Evolutionary conservation across 371 early-diverging fungal genomes (phyloP).

Genomic region (Dichotomocladium elegans): DNA sequence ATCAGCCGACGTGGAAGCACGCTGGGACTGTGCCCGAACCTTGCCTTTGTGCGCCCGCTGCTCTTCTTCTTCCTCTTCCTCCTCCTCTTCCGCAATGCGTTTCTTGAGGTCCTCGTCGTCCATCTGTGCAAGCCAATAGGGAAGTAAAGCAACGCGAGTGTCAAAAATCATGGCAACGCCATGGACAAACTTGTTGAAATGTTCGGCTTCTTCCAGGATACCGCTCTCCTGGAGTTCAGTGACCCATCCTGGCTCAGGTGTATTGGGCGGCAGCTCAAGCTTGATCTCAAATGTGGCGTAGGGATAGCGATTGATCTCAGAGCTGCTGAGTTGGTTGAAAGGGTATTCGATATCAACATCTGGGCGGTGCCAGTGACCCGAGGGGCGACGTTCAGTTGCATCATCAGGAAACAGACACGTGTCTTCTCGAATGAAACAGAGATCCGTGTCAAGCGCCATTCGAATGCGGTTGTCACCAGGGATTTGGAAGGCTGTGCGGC

Average conservation of each 20-base stretch:
- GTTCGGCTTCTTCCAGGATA: slow-evolving; percentile 95
- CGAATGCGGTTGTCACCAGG: slow-evolving; percentile 97
- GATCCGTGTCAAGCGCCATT: slow-evolving; percentile 97
- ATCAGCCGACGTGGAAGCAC: slow-evolving; percentile 9
- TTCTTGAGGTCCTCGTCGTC: too few relatives aligned
- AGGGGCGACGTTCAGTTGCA: slow-evolving; percentile 52
- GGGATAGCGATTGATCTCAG: slow-evolving; percentile 90
- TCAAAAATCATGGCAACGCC: slow-evolving; percentile 94
- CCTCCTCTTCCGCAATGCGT: too few relatives aligned
- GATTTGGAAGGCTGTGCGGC: slow-evolving; percentile 98
- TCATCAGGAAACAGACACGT: slow-evolving; percentile 64
- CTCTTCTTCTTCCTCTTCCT: slow-evolving; percentile 33
- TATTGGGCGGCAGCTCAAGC: slow-evolving; percentile 86
- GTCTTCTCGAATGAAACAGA: slow-evolving; percentile 98
- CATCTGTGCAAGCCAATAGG: slow-evolving; percentile 98
- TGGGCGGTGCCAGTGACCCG: slow-evolving; percentile 88
- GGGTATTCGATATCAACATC: slow-evolving; percentile 91
- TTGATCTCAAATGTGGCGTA: slow-evolving; percentile 99
- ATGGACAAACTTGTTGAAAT: slow-evolving; percentile 99
- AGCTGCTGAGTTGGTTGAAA: slow-evolving; percentile 63
- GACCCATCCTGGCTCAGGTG: slow-evolving; percentile 94
- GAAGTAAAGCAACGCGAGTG: slow-evolving; percentile 85
- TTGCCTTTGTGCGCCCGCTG: slow-evolving; percentile 60
- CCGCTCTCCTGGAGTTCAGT: slow-evolving; percentile 84
- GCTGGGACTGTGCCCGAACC: slow-evolving; percentile 58